These are phyloP conservation scores for Erysiphe neolycopersici DNA, from an alignment of 2,329 filamentous ascomycete species.

Conservation along the genomic window DNA sequence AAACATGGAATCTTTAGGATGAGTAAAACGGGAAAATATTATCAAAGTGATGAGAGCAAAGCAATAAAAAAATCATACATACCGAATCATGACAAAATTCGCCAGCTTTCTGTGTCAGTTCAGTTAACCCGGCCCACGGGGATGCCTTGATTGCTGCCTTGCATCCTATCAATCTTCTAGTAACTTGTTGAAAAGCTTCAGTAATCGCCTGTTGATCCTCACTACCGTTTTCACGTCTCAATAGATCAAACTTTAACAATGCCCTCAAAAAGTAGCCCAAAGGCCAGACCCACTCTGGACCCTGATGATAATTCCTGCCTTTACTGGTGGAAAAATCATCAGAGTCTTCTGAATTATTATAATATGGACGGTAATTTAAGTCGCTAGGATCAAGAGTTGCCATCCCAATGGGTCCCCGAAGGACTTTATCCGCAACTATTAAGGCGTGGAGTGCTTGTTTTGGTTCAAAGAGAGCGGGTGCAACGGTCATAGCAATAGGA, in stretches of 20 bases:
- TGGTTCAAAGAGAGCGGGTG: constrained; percentile 61
- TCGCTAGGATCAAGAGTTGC: constrained; percentile 82
- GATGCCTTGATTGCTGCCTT: constrained; percentile 59
- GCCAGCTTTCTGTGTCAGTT: constrained; percentile 78
- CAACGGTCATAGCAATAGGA: constrained; percentile 82
- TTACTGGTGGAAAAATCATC: constrained; percentile 78
- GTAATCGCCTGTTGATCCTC: constrained; percentile 25
- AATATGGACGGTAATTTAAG: constrained; percentile 80
- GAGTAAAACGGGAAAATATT: neutral
- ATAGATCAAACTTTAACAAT: constrained; percentile 68
- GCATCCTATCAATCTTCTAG: constrained; percentile 53
- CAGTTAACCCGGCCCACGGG: constrained; percentile 72
- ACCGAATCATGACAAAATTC: constrained; percentile 70
- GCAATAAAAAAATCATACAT: constrained; percentile 20
- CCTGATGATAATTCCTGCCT: constrained; percentile 92
- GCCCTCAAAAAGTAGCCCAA: constrained; percentile 88
- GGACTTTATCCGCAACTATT: constrained; percentile 47
- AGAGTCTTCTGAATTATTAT: constrained; percentile 84
- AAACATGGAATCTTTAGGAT: neutral
- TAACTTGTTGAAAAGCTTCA: constrained; percentile 89
- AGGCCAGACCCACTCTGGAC: constrained; percentile 95
- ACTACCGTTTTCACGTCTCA: constrained; percentile 35
- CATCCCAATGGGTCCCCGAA: constrained; percentile 81
- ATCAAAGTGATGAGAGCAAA: neutral
- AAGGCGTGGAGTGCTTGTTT: constrained; percentile 57